Percentiles rank a stretch among this genome's conserved stretches.
phyloP scores from a whole-genome alignment of 1,284 basidiomycete genomes.

The Cystobasidiaceae sp. region DNA sequence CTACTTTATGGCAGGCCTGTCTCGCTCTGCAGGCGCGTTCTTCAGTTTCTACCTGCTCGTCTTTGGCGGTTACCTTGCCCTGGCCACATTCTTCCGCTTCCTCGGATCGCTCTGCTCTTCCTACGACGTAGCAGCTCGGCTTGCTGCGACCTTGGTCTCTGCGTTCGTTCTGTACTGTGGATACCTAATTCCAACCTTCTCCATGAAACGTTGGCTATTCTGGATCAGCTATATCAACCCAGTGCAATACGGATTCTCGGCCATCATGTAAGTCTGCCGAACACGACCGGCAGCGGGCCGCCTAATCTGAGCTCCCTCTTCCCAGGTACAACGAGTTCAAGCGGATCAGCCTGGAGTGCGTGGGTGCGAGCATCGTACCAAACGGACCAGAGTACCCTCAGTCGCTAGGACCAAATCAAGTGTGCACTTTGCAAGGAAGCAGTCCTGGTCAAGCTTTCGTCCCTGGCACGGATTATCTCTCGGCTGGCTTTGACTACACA shows the following conservation, averaged over 20 bases:
- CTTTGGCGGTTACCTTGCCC: conserved; percentile 49
- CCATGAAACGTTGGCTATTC: conserved; percentile 83
- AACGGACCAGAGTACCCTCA: conserved; percentile 22
- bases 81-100: conserved; percentile 52
- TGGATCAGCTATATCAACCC: conserved; percentile 63
- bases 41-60: conserved; percentile 50
- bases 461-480: conserved; percentile 46
- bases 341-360: conserved; percentile 56
- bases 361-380: conserved; percentile 64
- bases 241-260: conserved; percentile 71
- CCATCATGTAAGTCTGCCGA: conserved; percentile 53
- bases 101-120: conserved; percentile 50
- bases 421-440: conserved; percentile 45
- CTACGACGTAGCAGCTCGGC: conserved; percentile 53
- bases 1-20: conserved; percentile 51
- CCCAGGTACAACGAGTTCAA: conserved; percentile 41
- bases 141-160: conserved; percentile 52
- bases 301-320: conserved; percentile 16
- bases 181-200: conserved; percentile 53
- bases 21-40: conserved; percentile 50
- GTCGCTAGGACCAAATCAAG: conserved; percentile 32
- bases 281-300: conserved; percentile 31
- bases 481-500: conserved; percentile 47
- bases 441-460: conserved; percentile 45
- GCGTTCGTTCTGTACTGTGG: conserved; percentile 49